Conservation (phyloP, 495 filamentous ascomycete species). For the Neurospora terricola region DNA sequence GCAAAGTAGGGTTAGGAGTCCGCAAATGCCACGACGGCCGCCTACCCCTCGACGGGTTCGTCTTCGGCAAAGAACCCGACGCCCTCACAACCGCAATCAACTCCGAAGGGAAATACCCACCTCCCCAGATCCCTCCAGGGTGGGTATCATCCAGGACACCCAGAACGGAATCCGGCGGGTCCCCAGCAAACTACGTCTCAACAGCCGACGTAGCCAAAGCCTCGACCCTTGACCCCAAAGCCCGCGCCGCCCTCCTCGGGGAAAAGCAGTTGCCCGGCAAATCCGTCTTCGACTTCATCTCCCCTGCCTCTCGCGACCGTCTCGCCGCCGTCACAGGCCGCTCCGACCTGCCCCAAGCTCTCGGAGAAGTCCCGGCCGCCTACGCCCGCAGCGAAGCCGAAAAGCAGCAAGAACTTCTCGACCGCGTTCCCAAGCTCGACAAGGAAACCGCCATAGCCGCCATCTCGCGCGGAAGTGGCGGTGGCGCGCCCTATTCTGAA, state of each 20-base stretch:
- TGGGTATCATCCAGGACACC: slow-evolving; percentile 65
- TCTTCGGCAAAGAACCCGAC: slow-evolving; percentile 51
- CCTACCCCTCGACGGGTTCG: slow-evolving; percentile 75
- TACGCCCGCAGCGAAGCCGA: slow-evolving; percentile 50
- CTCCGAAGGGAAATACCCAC: slow-evolving; percentile 55
- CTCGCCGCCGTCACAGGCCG: slow-evolving; percentile 70
- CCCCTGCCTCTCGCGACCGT: slow-evolving; percentile 65
- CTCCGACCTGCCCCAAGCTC: slow-evolving; percentile 62
- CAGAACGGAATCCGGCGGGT: slow-evolving; percentile 19
- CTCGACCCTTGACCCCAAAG: slow-evolving; percentile 65
- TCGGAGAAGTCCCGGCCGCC: slow-evolving; percentile 63
- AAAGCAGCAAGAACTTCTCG: slow-evolving; percentile 47
- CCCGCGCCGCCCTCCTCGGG: slow-evolving; percentile 72
- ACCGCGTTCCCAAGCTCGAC: slow-evolving; percentile 59
- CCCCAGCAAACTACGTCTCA: slow-evolving; percentile 45
- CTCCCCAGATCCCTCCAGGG: slow-evolving; percentile 62
- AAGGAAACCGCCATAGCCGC: slow-evolving; percentile 65
- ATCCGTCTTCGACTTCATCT: slow-evolving; percentile 92
- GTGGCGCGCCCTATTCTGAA: slow-evolving; percentile 80
- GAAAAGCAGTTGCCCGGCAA: slow-evolving; percentile 79
- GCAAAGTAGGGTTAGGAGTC: slow-evolving; percentile 46
- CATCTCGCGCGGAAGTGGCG: slow-evolving; percentile 58
- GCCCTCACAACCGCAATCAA: slow-evolving; percentile 42
- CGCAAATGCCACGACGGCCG: slow-evolving; percentile 85
- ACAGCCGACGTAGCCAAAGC: slow-evolving; percentile 64